A percentile compares a stretch with the other conserved stretches of the same genome.
These are phyloP conservation scores for Claviceps lovelessii DNA, from an alignment of 2,329 filamentous ascomycete species.

Conservation along the genomic window DNA sequence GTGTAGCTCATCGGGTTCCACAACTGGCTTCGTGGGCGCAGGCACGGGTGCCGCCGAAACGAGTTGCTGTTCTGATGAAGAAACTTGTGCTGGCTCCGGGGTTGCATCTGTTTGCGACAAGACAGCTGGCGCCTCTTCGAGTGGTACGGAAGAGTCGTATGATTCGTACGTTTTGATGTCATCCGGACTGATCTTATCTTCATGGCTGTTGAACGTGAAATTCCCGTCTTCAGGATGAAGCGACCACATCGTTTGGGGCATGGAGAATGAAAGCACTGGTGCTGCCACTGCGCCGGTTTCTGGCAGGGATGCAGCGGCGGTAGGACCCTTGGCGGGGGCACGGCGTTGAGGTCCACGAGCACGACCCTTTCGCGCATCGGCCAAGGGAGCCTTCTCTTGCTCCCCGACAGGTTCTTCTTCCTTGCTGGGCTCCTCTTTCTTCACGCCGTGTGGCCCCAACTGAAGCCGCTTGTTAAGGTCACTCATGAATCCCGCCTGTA, in stretches of 20 bases:
- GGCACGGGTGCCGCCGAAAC: not conserved
- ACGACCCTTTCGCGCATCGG: slow-evolving; percentile 78
- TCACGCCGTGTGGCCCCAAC: slow-evolving; percentile 67
- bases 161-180: slow-evolving; percentile 4
- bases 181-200: slow-evolving; percentile 5
- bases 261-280: slow-evolving; percentile 31
- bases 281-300: slow-evolving; percentile 10
- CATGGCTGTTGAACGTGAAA: slow-evolving; percentile 16
- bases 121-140: not conserved
- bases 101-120: slow-evolving; percentile 1
- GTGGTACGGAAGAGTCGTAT: not conserved
- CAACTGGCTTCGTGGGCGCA: not conserved
- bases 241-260: slow-evolving; percentile 35
- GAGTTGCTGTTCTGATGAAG: not conserved
- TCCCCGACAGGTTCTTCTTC: slow-evolving; percentile 41
- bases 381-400: slow-evolving; percentile 63
- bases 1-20: not conserved
- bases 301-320: slow-evolving; percentile 20
- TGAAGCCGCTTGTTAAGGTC: slow-evolving; percentile 84
- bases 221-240: slow-evolving; percentile 36
- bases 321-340: slow-evolving; percentile 41
- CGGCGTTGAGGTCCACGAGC: slow-evolving; percentile 76
- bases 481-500: slow-evolving; percentile 84
- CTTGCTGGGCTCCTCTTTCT: slow-evolving; percentile 50
- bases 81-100: not conserved